Base-by-base conservation (phyloP, 139 green algal genomes). In the Desmodesmus armatus region DNA sequence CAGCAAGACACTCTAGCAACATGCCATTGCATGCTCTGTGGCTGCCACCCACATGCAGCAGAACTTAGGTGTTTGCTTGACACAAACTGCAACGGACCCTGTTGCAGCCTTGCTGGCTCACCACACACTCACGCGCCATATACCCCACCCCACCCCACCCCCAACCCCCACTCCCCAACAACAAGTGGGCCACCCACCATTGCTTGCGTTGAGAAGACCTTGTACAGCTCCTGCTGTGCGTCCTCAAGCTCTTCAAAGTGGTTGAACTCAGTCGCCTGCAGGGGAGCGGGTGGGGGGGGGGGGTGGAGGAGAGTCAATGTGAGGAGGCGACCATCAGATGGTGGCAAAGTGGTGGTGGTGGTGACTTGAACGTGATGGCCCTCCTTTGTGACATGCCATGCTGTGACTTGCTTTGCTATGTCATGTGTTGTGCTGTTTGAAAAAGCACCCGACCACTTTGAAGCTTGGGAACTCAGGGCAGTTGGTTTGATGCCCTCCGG, bases 201-300 rank as follows among this genome's bases (percentile, higher is more conserved):
- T 1, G 67, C 84, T 31, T 76, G 49, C 11, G 58, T 37, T 35
- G 77, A 86, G 72, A 90, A 87, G 0, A 70, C 49, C 19, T 7
- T 44, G 31, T 88, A 78, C 29, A 90, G 73, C 5, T 35, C 55
- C 2, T 55, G 29, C 81, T 89, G 71, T 25, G 66, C 41, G 2
- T 66, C 44, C 88, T 85, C 89, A 35, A 87, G 79, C 44, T 91
- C 80, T 23, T 80, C 67, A 27, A 85, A 66, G 27, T 86, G 87
- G 31, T 60, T 67, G 39, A 84, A 51, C 69, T 91, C 88, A 2
- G 85, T 89, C 33, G 81, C 88, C 88, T 91, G 84, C 0, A 25
- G n/a, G 39, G 31, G 71, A 19, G 37, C 5, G 19, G 39, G 7
- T 55, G 7, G 9, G 37, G 29, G n/a, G n/a, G n/a, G n/a, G n/a